Evolutionary conservation across 495 filamentous ascomycete species (phyloP), one percentile per base, ranked within the genome.

Genomic region (Neurospora terricola): DNA sequence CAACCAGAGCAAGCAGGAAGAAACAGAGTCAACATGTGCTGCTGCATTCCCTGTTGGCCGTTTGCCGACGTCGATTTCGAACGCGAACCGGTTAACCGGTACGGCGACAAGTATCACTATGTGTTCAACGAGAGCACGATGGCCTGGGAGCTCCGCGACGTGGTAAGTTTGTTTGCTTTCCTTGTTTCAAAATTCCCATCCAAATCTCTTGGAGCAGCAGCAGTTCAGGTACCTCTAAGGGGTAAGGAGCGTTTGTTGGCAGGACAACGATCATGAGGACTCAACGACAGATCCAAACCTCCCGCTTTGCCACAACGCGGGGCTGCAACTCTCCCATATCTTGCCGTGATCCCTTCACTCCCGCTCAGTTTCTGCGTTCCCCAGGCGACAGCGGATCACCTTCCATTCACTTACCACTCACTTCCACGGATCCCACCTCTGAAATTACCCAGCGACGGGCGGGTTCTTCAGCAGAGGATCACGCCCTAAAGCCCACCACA

Each of bases 41-140:
- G 54, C 3, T 86, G 83, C 72, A 69, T 84, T 37, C 82, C 82
- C 16, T 86, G 82, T 70, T 86, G 81, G 75, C 78, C 81, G 0
- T 83, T 84, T 69, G 74, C 80, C 21, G 81, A 86, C 40, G 75
- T 81, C 68, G 77, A 81, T 39, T 73, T 86, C 59, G 84, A 86
- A 69, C 77, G 78, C 38, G 78, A 80, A 1, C 71, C 73, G 14
- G 54, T 34, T 69, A 40, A 36, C 23, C 21, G 4, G 42, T 30
- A 21, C 72, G 54, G 54, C 27, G 54, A 66, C 27, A 66, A 74
- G 37, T 76, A 77, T 73, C 81, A 78, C 36, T 82, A 79, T 27
- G 77, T 78, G 21, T 83, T 78, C 79, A 78, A 82, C 69, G 81
- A 66, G 27, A 80, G n/a, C 71, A 69, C 54, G 27, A 66, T 27